These are phyloP conservation scores for Glomus cerebriforme DNA, from an alignment of 192 early-diverging fungal species.

Conservation along the genomic window DNA sequence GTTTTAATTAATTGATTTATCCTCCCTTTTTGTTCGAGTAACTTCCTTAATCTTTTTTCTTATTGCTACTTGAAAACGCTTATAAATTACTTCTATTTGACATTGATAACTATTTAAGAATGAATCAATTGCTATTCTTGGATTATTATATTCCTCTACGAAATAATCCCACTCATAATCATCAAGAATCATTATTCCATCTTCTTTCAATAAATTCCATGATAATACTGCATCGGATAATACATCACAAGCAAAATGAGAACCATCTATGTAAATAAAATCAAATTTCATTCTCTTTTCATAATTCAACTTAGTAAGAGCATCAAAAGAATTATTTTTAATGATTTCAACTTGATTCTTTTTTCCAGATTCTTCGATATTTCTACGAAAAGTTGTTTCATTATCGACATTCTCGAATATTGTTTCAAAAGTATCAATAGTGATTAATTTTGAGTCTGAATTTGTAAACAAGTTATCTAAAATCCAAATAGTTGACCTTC, in stretches of 20 bases:
- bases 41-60: no score
- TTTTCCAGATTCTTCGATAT: background rate
- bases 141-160: background rate
- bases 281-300: background rate
- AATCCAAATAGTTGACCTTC: no score
- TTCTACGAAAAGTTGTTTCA: no score
- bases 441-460: no score
- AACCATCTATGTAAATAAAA: background rate
- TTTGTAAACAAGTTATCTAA: no score
- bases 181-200: background rate
- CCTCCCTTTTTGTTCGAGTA: no score
- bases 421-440: no score
- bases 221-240: background rate
- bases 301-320: background rate
- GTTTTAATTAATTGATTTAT: no score
- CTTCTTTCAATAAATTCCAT: background rate
- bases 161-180: constrained; percentile 6
- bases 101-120: no score
- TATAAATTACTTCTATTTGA: no score
- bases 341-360: background rate
- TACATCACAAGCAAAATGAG: background rate
- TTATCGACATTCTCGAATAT: no score
- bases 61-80: no score
- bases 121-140: background rate
- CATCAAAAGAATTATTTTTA: background rate